These are phyloP conservation scores for Ganoderma meredithae DNA, from an alignment of 1,284 basidiomycete species.

Conservation along the genomic window DNA sequence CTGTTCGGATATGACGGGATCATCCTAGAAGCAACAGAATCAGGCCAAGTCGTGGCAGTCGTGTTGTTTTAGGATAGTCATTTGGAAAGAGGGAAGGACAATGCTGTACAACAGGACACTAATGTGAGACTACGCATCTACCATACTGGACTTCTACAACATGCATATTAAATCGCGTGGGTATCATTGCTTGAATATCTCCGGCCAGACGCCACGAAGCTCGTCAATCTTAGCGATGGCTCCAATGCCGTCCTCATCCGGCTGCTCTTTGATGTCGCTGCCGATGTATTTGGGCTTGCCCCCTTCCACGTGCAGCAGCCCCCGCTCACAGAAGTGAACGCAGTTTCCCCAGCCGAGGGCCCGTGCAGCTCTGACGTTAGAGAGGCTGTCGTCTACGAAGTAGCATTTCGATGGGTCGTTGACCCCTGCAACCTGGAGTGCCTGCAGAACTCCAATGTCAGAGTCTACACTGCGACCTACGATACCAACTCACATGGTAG, in stretches of 20 bases:
- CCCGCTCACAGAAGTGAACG: slow-evolving; percentile 76
- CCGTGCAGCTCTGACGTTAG: slow-evolving; percentile 71
- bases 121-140: neutral
- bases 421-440: slow-evolving; percentile 65
- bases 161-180: neutral
- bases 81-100: neutral
- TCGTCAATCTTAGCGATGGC: slow-evolving; percentile 65
- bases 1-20: slow-evolving; percentile 85
- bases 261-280: slow-evolving; percentile 44
- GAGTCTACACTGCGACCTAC: neutral
- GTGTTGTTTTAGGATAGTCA: slow-evolving; percentile 60
- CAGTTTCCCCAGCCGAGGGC: slow-evolving; percentile 75
- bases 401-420: slow-evolving; percentile 72
- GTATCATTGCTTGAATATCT: slow-evolving; percentile 60
- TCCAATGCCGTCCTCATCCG: slow-evolving; percentile 50
- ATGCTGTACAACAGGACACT: slow-evolving; percentile 7
- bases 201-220: slow-evolving; percentile 72
- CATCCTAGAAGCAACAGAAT: slow-evolving; percentile 81
- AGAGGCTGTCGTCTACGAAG: slow-evolving; percentile 78
- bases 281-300: slow-evolving; percentile 62
- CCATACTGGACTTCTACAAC: neutral
- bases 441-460: slow-evolving; percentile 49
- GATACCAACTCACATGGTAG: slow-evolving; percentile 51
- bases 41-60: slow-evolving; percentile 78
- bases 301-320: slow-evolving; percentile 67